Evolutionary conservation across 1,284 basidiomycete species (phyloP), one percentile per base, ranked within the genome.

Genomic region (Ceratobasidium sp.): DNA sequence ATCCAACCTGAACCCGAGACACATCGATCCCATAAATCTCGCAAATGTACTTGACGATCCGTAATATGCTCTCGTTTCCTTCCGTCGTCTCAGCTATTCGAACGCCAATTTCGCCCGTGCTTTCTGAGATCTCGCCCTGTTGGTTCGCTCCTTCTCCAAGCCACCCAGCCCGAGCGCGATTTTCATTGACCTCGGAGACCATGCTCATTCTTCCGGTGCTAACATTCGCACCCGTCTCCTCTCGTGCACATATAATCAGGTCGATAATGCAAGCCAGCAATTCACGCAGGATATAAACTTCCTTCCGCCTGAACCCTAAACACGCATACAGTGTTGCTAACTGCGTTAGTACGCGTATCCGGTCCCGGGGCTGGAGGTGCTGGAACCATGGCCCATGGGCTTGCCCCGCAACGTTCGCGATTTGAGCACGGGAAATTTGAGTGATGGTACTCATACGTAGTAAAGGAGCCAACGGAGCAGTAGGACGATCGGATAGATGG

Each of bases 301-400:
- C 93, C 76, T 95, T 95, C 57, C 95, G 82, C 60, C 82, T 84
- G 77, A 93, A 90, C 7, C 90, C 91, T 1, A 97, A 77, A 73
- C 85, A 88, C 9, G 87, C 83, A 76, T 90, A 94, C 54, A 93
- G 78, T 71, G 85, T 86, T 0, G 89, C 89, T 47, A 88, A 84
- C 42, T 84, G 83, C 71, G 89, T 85, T 46, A 93, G 79, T 9
- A 89, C 78, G 9, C 82, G 79, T 33, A 96, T 82, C 36, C 92
- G 86, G 72, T 93, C 90, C 46, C 87, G 81, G 44, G 87, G 82
- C 19, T 87, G 87, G 50, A 96, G 82, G 72, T 93, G 90, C 9
- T 90, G 77, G n/a, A 95, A 78, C 87, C 90, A 93, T 2, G 93
- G 90, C 0, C 90, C 91, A 70, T 95, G 89, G 0, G 87, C 83